A percentile compares a stretch with the other conserved stretches of the same genome.
Conservation (phyloP, 495 filamentous ascomycete genomes). For the Aspergillus carlsbadensis region DNA sequence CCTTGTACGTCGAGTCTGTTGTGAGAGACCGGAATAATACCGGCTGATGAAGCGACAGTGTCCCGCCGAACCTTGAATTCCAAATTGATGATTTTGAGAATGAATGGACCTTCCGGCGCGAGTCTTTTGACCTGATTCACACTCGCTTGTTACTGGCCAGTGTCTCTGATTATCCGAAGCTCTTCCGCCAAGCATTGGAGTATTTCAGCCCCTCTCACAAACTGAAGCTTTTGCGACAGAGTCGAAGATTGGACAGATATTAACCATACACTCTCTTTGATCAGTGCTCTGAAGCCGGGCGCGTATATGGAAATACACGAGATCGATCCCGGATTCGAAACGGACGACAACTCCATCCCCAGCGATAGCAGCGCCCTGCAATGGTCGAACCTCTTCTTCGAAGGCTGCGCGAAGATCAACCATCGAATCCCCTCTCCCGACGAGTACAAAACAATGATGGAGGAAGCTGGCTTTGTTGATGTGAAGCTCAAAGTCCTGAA, state of each 20-base stretch:
- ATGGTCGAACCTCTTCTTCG: not conserved
- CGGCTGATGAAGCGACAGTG: not conserved
- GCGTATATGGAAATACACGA: not conserved
- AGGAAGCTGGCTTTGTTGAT: not conserved
- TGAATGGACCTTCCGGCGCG: not conserved
- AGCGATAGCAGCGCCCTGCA: not conserved
- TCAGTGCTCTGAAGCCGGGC: not conserved
- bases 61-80: not conserved
- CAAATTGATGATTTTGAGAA: not conserved
- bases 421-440: not conserved
- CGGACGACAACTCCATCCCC: not conserved
- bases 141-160: not conserved
- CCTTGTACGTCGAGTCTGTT: not conserved
- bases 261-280: not conserved
- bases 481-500: not conserved
- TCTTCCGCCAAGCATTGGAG: not conserved
- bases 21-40: not conserved
- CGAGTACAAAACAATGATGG: not conserved
- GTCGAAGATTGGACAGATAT: too few relatives aligned
- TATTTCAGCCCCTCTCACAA: not conserved
- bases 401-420: not conserved
- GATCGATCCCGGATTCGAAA: not conserved
- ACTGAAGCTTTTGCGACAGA: not conserved
- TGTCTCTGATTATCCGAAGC: not conserved
- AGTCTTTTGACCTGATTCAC: conserved; percentile 1